Evolutionary conservation across 2,329 filamentous ascomycete species (phyloP).

Genomic region (Tetracladium maxilliforme): DNA sequence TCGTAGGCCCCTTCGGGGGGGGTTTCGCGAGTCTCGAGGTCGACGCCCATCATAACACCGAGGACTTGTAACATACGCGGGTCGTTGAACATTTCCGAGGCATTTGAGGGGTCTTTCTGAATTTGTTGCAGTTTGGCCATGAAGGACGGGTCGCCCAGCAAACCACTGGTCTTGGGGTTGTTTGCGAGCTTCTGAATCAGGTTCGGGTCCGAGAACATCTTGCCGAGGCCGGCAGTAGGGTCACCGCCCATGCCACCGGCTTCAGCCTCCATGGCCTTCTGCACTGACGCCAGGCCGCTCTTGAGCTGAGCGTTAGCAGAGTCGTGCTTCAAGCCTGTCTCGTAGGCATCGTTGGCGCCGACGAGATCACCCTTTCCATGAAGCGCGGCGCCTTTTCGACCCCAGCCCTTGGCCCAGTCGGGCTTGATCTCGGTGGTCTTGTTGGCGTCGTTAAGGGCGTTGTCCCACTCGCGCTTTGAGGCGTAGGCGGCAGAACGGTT

Average conservation of each 20-base stretch:
- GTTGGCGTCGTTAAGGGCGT: conserved; percentile 76
- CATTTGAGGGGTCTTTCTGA: conserved; percentile 64
- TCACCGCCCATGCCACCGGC: conserved; percentile 40
- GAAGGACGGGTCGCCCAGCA: conserved; percentile 72
- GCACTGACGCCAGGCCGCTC: conserved; percentile 69
- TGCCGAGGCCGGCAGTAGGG: conserved; percentile 63
- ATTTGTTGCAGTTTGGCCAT: conserved; percentile 80
- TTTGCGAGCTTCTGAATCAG: conserved; percentile 78
- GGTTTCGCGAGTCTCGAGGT: conserved; percentile 44
- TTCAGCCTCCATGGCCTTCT: conserved; percentile 76
- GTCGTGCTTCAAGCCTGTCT: conserved; percentile 87
- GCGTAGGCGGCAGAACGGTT: conserved; percentile 84
- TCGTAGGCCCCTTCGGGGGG: conserved; percentile 49
- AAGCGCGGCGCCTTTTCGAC: conserved; percentile 78
- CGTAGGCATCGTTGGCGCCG: conserved; percentile 77
- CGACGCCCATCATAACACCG: conserved; percentile 83
- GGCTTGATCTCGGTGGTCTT: conserved; percentile 93
- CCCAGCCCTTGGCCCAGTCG: conserved; percentile 96
- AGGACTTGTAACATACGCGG: conserved; percentile 89
- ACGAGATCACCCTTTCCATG: conserved; percentile 80
- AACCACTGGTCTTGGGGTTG: conserved; percentile 82
- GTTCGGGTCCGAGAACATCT: conserved; percentile 89
- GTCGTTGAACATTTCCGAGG: conserved; percentile 72
- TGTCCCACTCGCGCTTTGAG: conserved; percentile 76
- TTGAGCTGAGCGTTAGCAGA: conserved; percentile 86